These are phyloP conservation scores for Cynanchum wilfordii DNA, from an alignment of 257 asterid genomes.

Conservation along the genomic window DNA sequence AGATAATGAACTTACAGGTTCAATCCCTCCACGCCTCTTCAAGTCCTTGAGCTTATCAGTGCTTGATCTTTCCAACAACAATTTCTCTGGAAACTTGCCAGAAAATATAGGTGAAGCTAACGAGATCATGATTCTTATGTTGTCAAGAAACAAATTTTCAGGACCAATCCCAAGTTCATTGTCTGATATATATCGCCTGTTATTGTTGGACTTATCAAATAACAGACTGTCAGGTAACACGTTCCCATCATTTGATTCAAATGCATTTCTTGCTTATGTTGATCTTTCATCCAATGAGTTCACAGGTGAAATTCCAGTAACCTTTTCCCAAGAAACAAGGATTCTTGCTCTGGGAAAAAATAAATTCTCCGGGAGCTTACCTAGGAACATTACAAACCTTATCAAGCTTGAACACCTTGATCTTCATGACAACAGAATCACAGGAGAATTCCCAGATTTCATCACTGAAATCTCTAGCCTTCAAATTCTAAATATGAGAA, in stretches of 20 bases:
- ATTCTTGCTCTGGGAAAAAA: slow-evolving; percentile 28
- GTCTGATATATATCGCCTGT: slow-evolving; percentile 22
- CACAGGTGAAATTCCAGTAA: slow-evolving; percentile 27
- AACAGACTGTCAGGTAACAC: slow-evolving; percentile 28
- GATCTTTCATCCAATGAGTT: slow-evolving; percentile 30
- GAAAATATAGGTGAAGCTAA: slow-evolving; percentile 27
- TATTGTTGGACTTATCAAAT: slow-evolving; percentile 26
- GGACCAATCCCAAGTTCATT: slow-evolving; percentile 27
- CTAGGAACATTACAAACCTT: slow-evolving; percentile 23
- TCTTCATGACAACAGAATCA: slow-evolving; percentile 25
- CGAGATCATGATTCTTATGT: slow-evolving; percentile 21
- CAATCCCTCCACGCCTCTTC: slow-evolving; percentile 27
- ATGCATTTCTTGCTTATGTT: slow-evolving; percentile 22
- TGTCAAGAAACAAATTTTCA: slow-evolving; percentile 27
- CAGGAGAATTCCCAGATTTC: slow-evolving; percentile 22
- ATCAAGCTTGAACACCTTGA: slow-evolving; percentile 29
- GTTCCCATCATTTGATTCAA: slow-evolving; percentile 24
- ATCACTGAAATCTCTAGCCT: slow-evolving; percentile 20
- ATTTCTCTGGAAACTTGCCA: slow-evolving; percentile 23
- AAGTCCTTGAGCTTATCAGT: slow-evolving; percentile 21
- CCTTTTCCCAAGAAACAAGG: slow-evolving; percentile 20
- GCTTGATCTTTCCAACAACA: slow-evolving; percentile 28
- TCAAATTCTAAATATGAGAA: slow-evolving; percentile 24
- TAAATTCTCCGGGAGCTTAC: slow-evolving; percentile 26
- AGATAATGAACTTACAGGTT: slow-evolving; percentile 28